Evolutionary conservation across 306 rosid species (phyloP).

Genomic region (Benincasa hispida): DNA sequence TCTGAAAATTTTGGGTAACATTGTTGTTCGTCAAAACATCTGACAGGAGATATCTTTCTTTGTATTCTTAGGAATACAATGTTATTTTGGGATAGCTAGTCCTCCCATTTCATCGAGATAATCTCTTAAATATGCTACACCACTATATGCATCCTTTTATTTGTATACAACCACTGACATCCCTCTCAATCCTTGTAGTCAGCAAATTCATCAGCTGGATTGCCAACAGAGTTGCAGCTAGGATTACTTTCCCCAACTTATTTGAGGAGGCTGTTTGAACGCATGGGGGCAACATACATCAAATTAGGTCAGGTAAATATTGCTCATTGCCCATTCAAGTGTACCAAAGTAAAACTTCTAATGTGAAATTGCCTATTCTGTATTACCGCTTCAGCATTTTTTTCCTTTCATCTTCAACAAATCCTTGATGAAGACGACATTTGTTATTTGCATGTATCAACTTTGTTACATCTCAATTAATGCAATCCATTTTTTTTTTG

Average conservation of each 20-base stretch:
- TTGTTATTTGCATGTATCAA: not conserved
- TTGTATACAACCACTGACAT: not conserved
- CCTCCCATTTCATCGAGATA: no score
- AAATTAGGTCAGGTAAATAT: conserved; percentile 81
- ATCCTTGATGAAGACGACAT: not conserved
- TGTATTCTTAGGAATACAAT: not conserved
- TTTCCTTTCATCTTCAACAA: not conserved
- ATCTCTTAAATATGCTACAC: not conserved
- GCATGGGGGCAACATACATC: conserved; percentile 92
- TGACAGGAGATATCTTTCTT: not conserved
- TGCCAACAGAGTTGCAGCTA: conserved; percentile 61
- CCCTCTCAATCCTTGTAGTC: conserved; percentile 31
- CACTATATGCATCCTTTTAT: not conserved
- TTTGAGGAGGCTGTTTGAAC: conserved; percentile 78
- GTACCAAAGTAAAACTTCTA: not conserved
- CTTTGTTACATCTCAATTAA: not conserved
- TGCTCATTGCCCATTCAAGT: not conserved
- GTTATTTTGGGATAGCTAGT: not conserved
- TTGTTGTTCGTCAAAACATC: not conserved
- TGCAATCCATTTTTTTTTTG: not conserved
- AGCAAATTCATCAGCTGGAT: conserved; percentile 50
- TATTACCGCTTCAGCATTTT: not conserved
- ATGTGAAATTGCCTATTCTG: not conserved
- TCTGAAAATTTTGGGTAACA: not conserved
- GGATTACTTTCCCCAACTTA: conserved; percentile 72